Evolutionary conservation across 192 early-diverging fungal genomes (phyloP).

Genomic region (Coemansia sp.): DNA sequence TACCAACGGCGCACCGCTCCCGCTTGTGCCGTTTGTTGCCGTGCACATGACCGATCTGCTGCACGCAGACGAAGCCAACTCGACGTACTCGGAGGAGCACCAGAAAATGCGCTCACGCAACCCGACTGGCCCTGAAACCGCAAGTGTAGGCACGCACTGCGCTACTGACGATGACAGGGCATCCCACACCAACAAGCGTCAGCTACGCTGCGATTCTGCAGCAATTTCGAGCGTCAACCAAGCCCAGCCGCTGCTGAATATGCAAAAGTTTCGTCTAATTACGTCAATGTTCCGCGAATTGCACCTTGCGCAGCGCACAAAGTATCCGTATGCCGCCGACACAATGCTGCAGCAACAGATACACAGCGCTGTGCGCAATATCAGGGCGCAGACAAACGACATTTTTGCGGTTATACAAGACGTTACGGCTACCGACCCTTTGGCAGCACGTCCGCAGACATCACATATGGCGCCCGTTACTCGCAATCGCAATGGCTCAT

Average conservation of each 20-base stretch:
- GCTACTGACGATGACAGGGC: not conserved
- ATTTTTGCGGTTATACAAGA: conserved; percentile 45
- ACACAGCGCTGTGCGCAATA: conserved; percentile 49
- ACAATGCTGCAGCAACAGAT: conserved; percentile 54
- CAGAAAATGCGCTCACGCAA: conserved; percentile 50
- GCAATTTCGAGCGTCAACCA: conserved; percentile 44
- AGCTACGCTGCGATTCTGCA: conserved; percentile 32
- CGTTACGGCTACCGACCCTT: conserved; percentile 24
- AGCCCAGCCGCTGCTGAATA: conserved; percentile 53
- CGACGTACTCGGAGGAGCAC: conserved; percentile 54
- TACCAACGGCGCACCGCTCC: conserved; percentile 39
- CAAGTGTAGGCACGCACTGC: not conserved
- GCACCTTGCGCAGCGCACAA: conserved; percentile 50
- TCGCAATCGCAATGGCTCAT: conserved; percentile 40
- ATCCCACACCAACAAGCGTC: not conserved
- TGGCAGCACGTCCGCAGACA: conserved; percentile 20
- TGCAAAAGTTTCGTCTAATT: conserved; percentile 55
- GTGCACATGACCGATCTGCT: conserved; percentile 58
- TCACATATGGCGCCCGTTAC: conserved; percentile 23
- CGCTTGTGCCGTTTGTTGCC: conserved; percentile 54
- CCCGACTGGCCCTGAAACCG: conserved; percentile 16
- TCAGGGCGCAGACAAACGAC: conserved; percentile 52
- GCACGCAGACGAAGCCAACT: conserved; percentile 55
- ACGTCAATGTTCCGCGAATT: conserved; percentile 56
- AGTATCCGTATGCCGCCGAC: conserved; percentile 52